Conservation (phyloP, 2,329 filamentous ascomycete species). For the Boeremia lycopersici region DNA sequence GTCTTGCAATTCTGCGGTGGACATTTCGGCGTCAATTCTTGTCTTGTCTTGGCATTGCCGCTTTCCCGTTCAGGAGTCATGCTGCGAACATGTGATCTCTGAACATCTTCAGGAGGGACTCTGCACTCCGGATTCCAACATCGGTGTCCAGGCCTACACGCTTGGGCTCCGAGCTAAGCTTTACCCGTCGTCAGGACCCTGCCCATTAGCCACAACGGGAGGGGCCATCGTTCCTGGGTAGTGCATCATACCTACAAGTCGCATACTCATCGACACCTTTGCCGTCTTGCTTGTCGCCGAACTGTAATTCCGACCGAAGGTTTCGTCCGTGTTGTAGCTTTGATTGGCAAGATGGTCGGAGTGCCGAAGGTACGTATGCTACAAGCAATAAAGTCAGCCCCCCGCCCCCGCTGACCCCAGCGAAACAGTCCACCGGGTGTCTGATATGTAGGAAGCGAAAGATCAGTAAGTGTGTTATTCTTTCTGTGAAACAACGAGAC, state of each 20-base stretch:
- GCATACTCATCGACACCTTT: constrained; percentile 2
- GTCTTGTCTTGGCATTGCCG: neutral
- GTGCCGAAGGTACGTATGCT: constrained; percentile 38
- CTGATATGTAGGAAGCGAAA: constrained; percentile 41
- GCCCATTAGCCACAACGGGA: constrained; percentile 3
- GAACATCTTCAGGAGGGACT: constrained; percentile 1
- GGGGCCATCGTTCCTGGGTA: constrained; percentile 4
- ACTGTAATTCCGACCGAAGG: neutral
- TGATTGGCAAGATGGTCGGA: constrained; percentile 34
- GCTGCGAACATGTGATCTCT: constrained; percentile 29
- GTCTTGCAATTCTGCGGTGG: neutral
- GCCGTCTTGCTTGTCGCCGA: neutral
- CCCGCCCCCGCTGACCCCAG: neutral
- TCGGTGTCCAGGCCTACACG: neutral
- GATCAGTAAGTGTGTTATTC: constrained; percentile 33
- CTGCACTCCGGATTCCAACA: constrained; percentile 4
- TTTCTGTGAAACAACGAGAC: neutral
- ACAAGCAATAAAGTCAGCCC: neutral
- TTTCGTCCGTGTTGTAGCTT: neutral
- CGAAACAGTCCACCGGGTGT: constrained; percentile 33
- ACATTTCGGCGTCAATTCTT: neutral
- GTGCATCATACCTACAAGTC: neutral
- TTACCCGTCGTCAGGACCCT: neutral
- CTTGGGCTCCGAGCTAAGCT: constrained; percentile 1
- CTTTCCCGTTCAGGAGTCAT: constrained; percentile 25